Conservation (phyloP, 169 alveolate species). For the Eimeria brunetti region DNA sequence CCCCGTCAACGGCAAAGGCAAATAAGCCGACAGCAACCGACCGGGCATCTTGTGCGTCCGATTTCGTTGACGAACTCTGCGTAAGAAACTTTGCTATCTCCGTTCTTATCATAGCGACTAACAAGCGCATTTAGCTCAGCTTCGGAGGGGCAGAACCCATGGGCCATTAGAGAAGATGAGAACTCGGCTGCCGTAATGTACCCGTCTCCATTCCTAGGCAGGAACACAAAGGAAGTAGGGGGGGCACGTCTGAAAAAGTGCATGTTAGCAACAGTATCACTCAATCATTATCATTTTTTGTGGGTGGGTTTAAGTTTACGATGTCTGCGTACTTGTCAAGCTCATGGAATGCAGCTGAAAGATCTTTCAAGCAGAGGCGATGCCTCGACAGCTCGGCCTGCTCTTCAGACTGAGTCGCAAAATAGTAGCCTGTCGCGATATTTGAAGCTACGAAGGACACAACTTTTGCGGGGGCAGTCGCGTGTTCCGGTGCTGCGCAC, state of each 20-base stretch:
- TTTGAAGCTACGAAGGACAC: background rate
- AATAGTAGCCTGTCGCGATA: background rate
- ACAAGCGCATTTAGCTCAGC: slow-evolving; percentile 71
- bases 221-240: background rate
- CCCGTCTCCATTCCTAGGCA: slow-evolving; percentile 78
- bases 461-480: background rate
- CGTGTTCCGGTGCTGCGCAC: background rate
- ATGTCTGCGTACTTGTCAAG: slow-evolving; percentile 75
- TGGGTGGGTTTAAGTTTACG: background rate
- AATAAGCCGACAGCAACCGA: slow-evolving; percentile 61
- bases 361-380: slow-evolving; percentile 72
- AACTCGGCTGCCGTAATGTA: slow-evolving; percentile 77
- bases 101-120: slow-evolving; percentile 69
- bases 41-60: slow-evolving; percentile 78
- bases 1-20: slow-evolving; percentile 44
- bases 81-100: slow-evolving; percentile 75
- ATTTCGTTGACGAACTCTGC: slow-evolving; percentile 81
- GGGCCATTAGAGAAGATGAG: slow-evolving; percentile 57
- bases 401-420: slow-evolving; percentile 76
- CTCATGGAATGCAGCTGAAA: slow-evolving; percentile 70
- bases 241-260: no score
- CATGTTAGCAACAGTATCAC: no score
- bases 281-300: background rate
- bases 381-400: slow-evolving; percentile 80
- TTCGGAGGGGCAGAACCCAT: slow-evolving; percentile 75